These are phyloP conservation scores for Xerocomus amazonicus DNA, from an alignment of 1,284 basidiomycete genomes.

Conservation along the genomic window DNA sequence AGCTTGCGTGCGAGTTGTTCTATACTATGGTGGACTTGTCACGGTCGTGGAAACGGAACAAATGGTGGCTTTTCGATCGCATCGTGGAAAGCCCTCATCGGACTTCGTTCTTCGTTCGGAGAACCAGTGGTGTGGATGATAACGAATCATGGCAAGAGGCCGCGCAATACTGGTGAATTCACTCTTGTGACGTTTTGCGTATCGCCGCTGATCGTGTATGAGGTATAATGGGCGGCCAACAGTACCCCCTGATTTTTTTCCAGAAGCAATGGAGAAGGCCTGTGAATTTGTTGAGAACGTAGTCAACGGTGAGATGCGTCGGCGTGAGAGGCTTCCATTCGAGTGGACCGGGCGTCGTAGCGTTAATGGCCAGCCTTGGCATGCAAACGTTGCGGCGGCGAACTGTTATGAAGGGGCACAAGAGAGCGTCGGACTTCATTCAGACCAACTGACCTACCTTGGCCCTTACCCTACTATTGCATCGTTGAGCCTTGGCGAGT, in stretches of 20 bases:
- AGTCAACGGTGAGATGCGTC: constrained; percentile 72
- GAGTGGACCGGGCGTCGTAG: constrained; percentile 59
- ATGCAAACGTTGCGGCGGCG: constrained; percentile 86
- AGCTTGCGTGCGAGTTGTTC: constrained; percentile 69
- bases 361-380: constrained; percentile 53
- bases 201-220: constrained; percentile 15
- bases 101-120: constrained; percentile 73
- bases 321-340: constrained; percentile 57
- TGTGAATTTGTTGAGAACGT: constrained; percentile 71
- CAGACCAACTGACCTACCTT: constrained; percentile 76
- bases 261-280: constrained; percentile 73
- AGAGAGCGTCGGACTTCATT: constrained; percentile 84
- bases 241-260: constrained; percentile 58
- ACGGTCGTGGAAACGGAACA: constrained; percentile 65
- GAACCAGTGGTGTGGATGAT: constrained; percentile 39
- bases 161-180: constrained; percentile 60
- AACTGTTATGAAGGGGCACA: constrained; percentile 87
- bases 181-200: neutral
- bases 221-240: constrained; percentile 79
- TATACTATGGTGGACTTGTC: constrained; percentile 66
- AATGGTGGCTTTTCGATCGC: constrained; percentile 82
- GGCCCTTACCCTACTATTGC: constrained; percentile 94
- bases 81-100: constrained; percentile 80
- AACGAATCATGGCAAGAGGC: constrained; percentile 57
- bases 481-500: constrained; percentile 82